Percentiles rank a stretch among this genome's conserved stretches.
These are phyloP conservation scores for Penicillium sumatraense DNA, from an alignment of 2,329 filamentous ascomycete species.

Conservation along the genomic window DNA sequence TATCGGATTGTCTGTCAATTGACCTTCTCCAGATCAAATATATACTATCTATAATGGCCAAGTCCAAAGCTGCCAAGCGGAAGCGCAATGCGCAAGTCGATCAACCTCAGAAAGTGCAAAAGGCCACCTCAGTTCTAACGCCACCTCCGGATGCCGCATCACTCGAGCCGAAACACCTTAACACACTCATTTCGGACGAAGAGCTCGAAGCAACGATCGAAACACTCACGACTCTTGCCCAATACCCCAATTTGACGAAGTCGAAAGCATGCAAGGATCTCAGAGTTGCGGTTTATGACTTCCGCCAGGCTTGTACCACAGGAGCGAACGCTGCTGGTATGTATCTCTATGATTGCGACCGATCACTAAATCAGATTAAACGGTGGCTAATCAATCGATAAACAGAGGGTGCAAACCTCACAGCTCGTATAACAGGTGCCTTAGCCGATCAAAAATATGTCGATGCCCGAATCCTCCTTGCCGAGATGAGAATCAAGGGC, in stretches of 20 bases:
- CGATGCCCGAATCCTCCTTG: slow-evolving; percentile 68
- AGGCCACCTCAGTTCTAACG: slow-evolving; percentile 22
- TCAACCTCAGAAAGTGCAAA: slow-evolving; percentile 30
- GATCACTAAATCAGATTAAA: background rate
- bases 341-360: background rate
- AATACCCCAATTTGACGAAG: slow-evolving; percentile 68
- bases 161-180: slow-evolving; percentile 31
- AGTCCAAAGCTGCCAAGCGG: slow-evolving; percentile 36
- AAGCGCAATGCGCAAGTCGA: slow-evolving; percentile 35
- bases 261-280: slow-evolving; percentile 70
- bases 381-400: slow-evolving; percentile 8
- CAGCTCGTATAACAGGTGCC: slow-evolving; percentile 68
- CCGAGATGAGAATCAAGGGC: slow-evolving; percentile 71
- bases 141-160: slow-evolving; percentile 32
- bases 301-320: slow-evolving; percentile 70
- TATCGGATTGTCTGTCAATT: slow-evolving; percentile 4
- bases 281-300: slow-evolving; percentile 69
- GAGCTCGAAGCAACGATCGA: slow-evolving; percentile 71
- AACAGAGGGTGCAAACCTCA: slow-evolving; percentile 65
- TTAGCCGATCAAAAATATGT: slow-evolving; percentile 67
- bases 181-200: slow-evolving; percentile 49
- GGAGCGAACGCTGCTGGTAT: slow-evolving; percentile 63
- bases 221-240: slow-evolving; percentile 62
- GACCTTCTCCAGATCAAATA: background rate
- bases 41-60: slow-evolving; percentile 31